Evolutionary conservation across 257 asterid species (phyloP).

Genomic region (Przewalskia tangutica): DNA sequence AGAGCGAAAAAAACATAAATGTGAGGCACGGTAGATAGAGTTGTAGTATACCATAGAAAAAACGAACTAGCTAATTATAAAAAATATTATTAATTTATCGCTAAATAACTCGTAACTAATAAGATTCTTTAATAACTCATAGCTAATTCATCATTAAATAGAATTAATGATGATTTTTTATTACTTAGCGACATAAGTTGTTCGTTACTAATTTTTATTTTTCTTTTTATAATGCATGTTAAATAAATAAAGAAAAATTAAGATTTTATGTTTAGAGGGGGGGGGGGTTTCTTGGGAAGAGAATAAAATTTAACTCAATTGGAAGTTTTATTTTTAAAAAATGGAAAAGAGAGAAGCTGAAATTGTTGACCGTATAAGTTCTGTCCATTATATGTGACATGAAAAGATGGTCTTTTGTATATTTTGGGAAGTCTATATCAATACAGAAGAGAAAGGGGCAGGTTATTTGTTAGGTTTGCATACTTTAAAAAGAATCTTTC

Average conservation of each 20-base stretch:
- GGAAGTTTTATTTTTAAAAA: too few relatives aligned
- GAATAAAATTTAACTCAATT: constrained; percentile 7
- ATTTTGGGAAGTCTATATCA: constrained; percentile 26
- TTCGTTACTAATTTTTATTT: background rate
- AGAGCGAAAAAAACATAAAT: too few relatives aligned
- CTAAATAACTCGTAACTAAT: background rate
- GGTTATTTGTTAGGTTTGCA: constrained; percentile 46
- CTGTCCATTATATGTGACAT: constrained; percentile 41
- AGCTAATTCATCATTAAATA: background rate
- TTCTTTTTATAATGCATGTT: too few relatives aligned
- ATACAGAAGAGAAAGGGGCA: constrained; percentile 31
- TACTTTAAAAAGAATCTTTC: constrained; percentile 25
- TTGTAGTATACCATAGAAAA: too few relatives aligned
- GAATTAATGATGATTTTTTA: background rate
- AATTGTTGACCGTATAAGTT: constrained; percentile 34
- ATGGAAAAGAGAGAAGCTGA: constrained; percentile 9
- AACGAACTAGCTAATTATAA: background rate
- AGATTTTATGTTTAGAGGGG: background rate
- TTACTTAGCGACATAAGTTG: too few relatives aligned
- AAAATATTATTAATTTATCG: background rate
- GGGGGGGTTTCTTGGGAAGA: background rate
- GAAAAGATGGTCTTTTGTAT: constrained; percentile 13
- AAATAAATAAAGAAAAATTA: too few relatives aligned
- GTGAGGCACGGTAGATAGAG: too few relatives aligned
- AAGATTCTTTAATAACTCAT: background rate